Evolutionary conservation across 2,329 filamentous ascomycete genomes (phyloP).

Genomic region (Sarocladium strictum): DNA sequence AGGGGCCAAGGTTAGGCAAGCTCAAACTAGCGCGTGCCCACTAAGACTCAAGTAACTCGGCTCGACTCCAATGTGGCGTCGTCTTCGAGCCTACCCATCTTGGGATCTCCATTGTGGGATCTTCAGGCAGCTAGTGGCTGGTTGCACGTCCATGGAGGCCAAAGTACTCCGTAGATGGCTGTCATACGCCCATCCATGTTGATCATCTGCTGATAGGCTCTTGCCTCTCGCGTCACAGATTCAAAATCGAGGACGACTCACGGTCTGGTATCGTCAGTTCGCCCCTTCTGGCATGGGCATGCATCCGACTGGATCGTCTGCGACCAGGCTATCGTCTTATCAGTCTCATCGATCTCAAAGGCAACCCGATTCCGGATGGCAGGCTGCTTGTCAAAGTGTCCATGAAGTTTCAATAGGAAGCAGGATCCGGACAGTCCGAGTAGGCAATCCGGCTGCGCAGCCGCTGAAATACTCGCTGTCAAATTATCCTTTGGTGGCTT

Average conservation of each 20-base stretch:
- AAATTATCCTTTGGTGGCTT: no score
- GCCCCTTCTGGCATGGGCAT: conserved; percentile 47
- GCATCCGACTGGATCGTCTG: conserved; percentile 53
- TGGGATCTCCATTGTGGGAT: no score
- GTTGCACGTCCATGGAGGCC: no score
- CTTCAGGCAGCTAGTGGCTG: no score
- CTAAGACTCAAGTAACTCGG: no score
- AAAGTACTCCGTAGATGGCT: no score
- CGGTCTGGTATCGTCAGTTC: conserved; percentile 28
- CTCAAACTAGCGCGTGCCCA: no score
- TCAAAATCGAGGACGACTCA: conserved; percentile 48
- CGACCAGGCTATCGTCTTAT: conserved; percentile 50
- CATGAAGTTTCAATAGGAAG: conserved; percentile 34
- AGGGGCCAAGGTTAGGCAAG: no score
- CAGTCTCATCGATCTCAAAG: conserved; percentile 39
- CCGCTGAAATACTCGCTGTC: no score
- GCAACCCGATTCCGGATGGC: conserved; percentile 36
- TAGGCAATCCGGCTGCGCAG: no score
- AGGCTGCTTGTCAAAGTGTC: conserved; percentile 47
- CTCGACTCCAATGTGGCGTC: no score
- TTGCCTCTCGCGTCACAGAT: conserved; percentile 26
- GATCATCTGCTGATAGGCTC: background rate
- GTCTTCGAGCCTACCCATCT: no score
- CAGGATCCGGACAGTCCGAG: background rate
- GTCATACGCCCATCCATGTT: background rate